These are phyloP conservation scores for Ajuga chamaepitys DNA, from an alignment of 257 asterid species.

Conservation along the genomic window DNA sequence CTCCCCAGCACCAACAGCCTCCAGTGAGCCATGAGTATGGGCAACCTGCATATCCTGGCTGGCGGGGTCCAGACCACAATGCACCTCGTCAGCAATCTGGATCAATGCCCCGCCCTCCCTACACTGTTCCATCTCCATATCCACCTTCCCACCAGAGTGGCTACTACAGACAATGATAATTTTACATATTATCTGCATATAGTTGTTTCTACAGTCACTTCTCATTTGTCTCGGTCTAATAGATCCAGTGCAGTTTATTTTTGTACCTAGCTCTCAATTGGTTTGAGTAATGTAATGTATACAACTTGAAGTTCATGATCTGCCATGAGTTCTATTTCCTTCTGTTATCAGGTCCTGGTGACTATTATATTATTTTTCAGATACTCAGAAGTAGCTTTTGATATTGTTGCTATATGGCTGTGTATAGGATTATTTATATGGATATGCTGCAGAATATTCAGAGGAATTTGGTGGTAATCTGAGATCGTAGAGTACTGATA, in stretches of 20 bases:
- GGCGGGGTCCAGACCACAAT: constrained; percentile 81
- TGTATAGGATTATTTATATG: neutral
- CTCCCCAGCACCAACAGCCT: constrained; percentile 56
- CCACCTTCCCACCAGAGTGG: constrained; percentile 75
- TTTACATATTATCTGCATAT: constrained; percentile 3
- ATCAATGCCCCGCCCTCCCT: constrained; percentile 79
- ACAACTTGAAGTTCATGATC: constrained; percentile 5
- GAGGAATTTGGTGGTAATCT: constrained; percentile 9
- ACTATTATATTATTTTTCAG: neutral
- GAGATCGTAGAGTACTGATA: neutral
- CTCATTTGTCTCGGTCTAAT: neutral
- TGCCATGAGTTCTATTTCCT: constrained; percentile 7
- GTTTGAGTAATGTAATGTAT: constrained; percentile 12
- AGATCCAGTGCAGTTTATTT: constrained; percentile 2
- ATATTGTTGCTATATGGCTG: constrained; percentile 8
- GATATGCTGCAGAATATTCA: constrained; percentile 3
- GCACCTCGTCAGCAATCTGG: constrained; percentile 78
- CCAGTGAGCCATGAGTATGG: constrained; percentile 58
- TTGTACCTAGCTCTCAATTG: constrained; percentile 1
- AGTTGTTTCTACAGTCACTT: neutral
- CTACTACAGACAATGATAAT: constrained; percentile 56
- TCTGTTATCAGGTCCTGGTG: neutral
- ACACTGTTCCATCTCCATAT: constrained; percentile 60
- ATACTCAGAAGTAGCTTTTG: constrained; percentile 7
- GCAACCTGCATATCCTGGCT: constrained; percentile 90